Conservation (phyloP, 2,329 filamentous ascomycete genomes). For the Trichoderma breve region DNA sequence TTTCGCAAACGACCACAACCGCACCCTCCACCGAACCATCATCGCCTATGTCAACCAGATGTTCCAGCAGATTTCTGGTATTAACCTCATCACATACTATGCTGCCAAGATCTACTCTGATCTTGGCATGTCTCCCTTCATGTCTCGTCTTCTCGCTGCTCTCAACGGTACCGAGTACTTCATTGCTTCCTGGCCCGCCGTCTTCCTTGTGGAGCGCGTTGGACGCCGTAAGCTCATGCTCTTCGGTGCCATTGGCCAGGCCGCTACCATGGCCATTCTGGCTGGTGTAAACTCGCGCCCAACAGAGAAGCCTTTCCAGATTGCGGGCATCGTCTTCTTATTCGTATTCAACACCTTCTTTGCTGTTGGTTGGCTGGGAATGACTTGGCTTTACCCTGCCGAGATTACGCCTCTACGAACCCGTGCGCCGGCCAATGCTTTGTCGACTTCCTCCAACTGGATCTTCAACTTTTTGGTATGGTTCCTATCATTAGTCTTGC, state of each 20-base stretch:
- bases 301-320: constrained; percentile 48
- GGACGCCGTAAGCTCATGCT: constrained; percentile 71
- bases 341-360: constrained; percentile 61
- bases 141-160: constrained; percentile 56
- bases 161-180: constrained; percentile 49
- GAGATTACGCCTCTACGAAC: constrained; percentile 68
- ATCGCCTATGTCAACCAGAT: constrained; percentile 62
- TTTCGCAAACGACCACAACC: constrained; percentile 57
- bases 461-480: constrained; percentile 59
- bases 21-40: constrained; percentile 56
- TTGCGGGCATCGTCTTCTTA: constrained; percentile 64
- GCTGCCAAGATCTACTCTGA: constrained; percentile 58
- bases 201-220: constrained; percentile 63
- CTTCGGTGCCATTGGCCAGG: constrained; percentile 63
- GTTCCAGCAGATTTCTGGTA: constrained; percentile 64
- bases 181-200: constrained; percentile 61
- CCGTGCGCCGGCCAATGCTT: constrained; percentile 59
- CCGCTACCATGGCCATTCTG: constrained; percentile 62
- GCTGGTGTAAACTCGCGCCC: constrained; percentile 54
- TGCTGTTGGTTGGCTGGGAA: constrained; percentile 57
- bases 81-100: constrained; percentile 63
- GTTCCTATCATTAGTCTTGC: background rate
- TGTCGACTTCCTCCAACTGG: constrained; percentile 56
- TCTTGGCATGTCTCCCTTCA: constrained; percentile 51
- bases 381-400: constrained; percentile 63